A percentile compares a stretch with the other conserved stretches of the same genome.
These are phyloP conservation scores for Dictyophora rubrovolvata DNA, from an alignment of 768 basidiomycete genomes.

Conservation along the genomic window DNA sequence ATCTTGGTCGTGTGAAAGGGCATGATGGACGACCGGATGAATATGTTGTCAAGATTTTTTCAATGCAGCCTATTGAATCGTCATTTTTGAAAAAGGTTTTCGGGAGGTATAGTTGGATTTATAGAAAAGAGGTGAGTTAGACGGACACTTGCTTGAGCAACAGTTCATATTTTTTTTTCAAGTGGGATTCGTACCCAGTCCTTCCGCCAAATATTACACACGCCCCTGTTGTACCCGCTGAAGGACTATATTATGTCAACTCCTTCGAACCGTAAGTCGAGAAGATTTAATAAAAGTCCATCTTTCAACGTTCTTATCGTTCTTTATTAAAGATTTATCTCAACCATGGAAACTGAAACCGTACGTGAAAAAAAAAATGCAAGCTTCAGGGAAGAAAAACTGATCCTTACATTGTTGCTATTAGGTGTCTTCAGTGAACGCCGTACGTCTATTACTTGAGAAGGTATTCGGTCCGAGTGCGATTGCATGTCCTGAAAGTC, in stretches of 20 bases:
- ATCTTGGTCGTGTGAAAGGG: slow-evolving; percentile 46
- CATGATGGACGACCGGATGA: slow-evolving; percentile 31
- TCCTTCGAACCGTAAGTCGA: slow-evolving; percentile 75
- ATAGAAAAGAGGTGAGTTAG: slow-evolving; percentile 57
- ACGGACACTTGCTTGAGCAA: not conserved
- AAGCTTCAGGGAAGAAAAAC: not conserved
- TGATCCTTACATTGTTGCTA: not conserved
- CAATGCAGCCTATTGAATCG: slow-evolving; percentile 50
- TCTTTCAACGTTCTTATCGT: not conserved
- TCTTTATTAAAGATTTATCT: slow-evolving; percentile 52
- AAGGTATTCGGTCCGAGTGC: slow-evolving; percentile 52
- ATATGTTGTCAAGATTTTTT: slow-evolving; percentile 87
- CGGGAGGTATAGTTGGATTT: slow-evolving; percentile 67
- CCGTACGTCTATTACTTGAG: slow-evolving; percentile 66
- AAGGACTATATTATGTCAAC: slow-evolving; percentile 84
- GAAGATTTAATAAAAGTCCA: slow-evolving; percentile 1
- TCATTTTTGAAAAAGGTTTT: slow-evolving; percentile 64
- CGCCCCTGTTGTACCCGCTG: slow-evolving; percentile 68
- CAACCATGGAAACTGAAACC: slow-evolving; percentile 92
- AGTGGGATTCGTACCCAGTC: slow-evolving; percentile 79
- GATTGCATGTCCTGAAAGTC: slow-evolving; percentile 49
- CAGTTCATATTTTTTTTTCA: slow-evolving; percentile 8
- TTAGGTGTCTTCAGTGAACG: slow-evolving; percentile 55
- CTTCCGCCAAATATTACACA: slow-evolving; percentile 57
- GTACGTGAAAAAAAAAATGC: slow-evolving; percentile 20